Percentiles rank a stretch among this genome's conserved stretches.
These are phyloP conservation scores for Anisodus acutangulus DNA, from an alignment of 257 asterid species.

Conservation along the genomic window DNA sequence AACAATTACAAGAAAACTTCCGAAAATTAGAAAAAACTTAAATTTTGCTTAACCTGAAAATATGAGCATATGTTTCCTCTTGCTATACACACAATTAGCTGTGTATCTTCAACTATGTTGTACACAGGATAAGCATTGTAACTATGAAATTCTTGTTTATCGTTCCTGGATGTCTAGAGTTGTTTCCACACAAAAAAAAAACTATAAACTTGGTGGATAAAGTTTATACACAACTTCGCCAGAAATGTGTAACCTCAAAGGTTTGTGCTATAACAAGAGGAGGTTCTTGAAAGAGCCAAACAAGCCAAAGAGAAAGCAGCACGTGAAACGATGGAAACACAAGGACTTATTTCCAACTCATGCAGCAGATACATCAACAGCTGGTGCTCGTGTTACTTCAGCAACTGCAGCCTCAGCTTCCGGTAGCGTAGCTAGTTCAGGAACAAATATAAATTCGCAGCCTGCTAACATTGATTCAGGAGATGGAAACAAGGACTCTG, in stretches of 20 bases:
- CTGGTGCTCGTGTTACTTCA: slow-evolving; percentile 36
- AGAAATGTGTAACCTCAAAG: background rate
- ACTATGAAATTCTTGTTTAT: background rate
- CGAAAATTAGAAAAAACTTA: background rate
- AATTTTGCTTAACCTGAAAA: background rate
- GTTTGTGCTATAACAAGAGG: slow-evolving; percentile 54
- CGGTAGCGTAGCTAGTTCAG: slow-evolving; percentile 25
- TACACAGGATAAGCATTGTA: background rate
- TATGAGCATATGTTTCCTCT: background rate
- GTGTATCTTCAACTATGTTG: background rate
- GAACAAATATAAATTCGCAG: slow-evolving; percentile 23
- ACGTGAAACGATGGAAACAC: slow-evolving; percentile 59
- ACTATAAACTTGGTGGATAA: too few species aligned
- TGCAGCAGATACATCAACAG: slow-evolving; percentile 35
- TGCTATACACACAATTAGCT: background rate
- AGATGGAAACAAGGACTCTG: slow-evolving; percentile 40
- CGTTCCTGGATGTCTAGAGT: slow-evolving; percentile 5
- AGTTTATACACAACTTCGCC: background rate
- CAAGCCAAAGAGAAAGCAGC: slow-evolving; percentile 78
- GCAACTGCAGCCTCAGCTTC: slow-evolving; percentile 33
- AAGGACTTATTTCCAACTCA: slow-evolving; percentile 47
- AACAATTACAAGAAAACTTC: background rate
- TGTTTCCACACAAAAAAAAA: background rate
- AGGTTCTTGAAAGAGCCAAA: slow-evolving; percentile 81
- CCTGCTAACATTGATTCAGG: slow-evolving; percentile 26